A percentile compares a stretch with the other conserved stretches of the same genome.
Conservation (phyloP, 1,284 basidiomycete genomes). For the Pseudozyma tsukubaensis region DNA sequence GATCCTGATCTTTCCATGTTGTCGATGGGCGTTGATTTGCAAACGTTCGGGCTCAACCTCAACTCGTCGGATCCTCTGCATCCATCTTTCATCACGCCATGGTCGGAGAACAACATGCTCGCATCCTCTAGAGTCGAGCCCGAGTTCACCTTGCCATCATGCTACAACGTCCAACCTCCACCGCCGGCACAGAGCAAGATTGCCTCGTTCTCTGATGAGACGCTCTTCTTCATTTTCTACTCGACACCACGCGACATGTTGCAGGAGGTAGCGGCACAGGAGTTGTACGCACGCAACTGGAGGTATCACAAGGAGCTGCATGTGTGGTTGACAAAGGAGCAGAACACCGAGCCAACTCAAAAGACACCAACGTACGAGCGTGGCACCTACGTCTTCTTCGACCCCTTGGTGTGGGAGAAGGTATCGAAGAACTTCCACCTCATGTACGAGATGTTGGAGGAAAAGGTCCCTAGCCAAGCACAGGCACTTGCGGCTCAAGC, state of each 20-base stretch:
- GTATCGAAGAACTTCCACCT: conserved; percentile 80
- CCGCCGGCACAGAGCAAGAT: conserved; percentile 89
- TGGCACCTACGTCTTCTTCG: conserved; percentile 91
- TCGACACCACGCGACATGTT: conserved; percentile 89
- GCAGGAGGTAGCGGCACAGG: conserved; percentile 94
- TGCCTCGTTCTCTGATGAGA: conserved; percentile 92
- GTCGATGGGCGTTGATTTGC: conserved; percentile 90
- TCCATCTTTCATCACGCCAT: conserved; percentile 94
- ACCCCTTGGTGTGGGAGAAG: conserved; percentile 87
- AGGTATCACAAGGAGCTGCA: conserved; percentile 94
- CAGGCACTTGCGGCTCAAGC: conserved; percentile 46
- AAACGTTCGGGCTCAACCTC: conserved; percentile 92
- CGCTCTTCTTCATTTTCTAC: conserved; percentile 99
- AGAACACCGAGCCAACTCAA: conserved; percentile 81
- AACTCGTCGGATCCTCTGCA: conserved; percentile 84
- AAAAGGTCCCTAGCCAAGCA: conserved; percentile 73
- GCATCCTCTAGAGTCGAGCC: conserved; percentile 83
- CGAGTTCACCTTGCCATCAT: conserved; percentile 87
- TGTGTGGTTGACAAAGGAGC: conserved; percentile 95
- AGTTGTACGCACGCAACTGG: conserved; percentile 98
- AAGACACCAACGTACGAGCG: conserved; percentile 90
- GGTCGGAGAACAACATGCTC: conserved; percentile 87
- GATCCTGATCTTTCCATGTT: conserved; percentile 88
- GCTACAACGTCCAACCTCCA: conserved; percentile 92
- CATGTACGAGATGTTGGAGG: conserved; percentile 85